Conservation (phyloP, 139 green algal genomes). For the Ettlia oleoabundans region DNA sequence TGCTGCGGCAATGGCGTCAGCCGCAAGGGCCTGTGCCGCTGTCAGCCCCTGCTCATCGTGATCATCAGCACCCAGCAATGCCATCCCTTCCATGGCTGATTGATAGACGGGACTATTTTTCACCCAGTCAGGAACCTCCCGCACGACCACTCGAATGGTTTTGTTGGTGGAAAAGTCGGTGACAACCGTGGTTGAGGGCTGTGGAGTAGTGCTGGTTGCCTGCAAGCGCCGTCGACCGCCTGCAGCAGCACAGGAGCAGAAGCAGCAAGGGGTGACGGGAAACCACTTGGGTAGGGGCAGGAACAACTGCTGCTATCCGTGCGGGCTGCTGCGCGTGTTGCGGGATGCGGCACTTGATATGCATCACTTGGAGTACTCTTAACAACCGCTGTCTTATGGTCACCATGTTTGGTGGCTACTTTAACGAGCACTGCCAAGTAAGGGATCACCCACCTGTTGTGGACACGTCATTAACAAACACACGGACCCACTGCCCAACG, state of each 20-base stretch:
- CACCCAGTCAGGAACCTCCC: background rate
- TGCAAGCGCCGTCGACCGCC: no score
- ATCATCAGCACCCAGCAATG: background rate
- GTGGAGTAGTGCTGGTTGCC: no score
- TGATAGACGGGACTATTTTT: background rate
- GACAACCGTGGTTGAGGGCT: no score
- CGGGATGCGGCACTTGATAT: no score
- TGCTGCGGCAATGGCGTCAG: background rate
- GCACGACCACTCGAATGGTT: no score
- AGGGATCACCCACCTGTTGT: background rate
- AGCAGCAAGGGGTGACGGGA: no score
- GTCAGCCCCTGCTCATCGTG: background rate
- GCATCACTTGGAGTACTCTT: no score
- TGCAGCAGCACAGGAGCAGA: no score
- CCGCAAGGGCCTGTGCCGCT: background rate
- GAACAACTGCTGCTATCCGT: no score
- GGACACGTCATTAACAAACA: slow-evolving; percentile 17
- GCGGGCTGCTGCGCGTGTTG: no score
- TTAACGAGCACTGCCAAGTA: background rate
- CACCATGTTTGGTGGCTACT: background rate
- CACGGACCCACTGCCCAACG: background rate
- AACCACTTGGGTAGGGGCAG: no score
- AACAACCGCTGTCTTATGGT: background rate
- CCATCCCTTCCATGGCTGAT: background rate
- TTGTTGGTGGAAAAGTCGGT: no score